Evolutionary conservation across 1,284 basidiomycete genomes (phyloP), one percentile per base, ranked within the genome.

Genomic region (Rhodotorula mucilaginosa): DNA sequence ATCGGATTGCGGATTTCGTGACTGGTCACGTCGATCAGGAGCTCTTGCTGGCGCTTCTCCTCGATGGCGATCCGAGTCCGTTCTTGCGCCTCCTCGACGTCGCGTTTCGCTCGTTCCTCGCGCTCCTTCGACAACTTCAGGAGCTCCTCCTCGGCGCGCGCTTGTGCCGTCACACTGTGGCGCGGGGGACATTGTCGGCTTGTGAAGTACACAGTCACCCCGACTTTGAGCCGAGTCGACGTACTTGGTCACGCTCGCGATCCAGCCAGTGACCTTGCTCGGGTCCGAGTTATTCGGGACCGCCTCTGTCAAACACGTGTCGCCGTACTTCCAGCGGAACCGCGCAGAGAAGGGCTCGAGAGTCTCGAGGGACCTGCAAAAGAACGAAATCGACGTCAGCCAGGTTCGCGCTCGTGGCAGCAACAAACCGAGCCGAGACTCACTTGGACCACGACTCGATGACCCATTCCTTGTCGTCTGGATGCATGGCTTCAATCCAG

Each of bases 1-100:
- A 69, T 64, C 26, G 73, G 73, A 6, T 71, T 71, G 15, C 73
- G 73, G 21, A 74, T 67, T 62, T 74, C 73, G 60, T 74, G 73
- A 8, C 68, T 71, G 47, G 70, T 67, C 2, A 74, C 73, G 56
- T 74, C 73, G 52, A 74, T 69, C 34, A 74, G 62, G 5, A 74
- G 64, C 29, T 74, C 73, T 39, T 67, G 67, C 67, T 65, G 65
- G 15, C 61, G 29, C 58, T 74, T 74, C 64, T 74, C 68, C 54
- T 70, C 70, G 44, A 71, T 57, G 0, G 70, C 70, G 6, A 61
- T 46, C 10, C 64, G 64, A 7, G 58, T 26, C 18, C 64, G 58
- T 46, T 62, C 29, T 48, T 74, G 66, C 1, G 73, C 69, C 7
- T 69, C 63, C 52, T 74, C 65, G 4, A 65, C 70, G 15, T 68